Conservation (phyloP, 2,329 filamentous ascomycete species). For the Talaromyces sp. region DNA sequence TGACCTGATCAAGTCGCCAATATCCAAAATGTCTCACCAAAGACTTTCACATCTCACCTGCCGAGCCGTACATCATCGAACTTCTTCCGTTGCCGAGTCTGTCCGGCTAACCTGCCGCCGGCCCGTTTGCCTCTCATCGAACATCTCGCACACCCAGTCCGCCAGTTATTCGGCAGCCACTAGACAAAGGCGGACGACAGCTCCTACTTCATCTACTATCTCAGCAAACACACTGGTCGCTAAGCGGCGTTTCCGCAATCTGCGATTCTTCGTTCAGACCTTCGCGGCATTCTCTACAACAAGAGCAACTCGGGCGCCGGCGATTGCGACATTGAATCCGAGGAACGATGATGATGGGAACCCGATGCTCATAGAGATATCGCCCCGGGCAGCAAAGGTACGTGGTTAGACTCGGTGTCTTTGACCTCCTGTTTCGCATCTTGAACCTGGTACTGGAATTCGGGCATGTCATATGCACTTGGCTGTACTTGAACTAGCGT, state of each 20-base stretch:
- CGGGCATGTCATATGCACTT: background rate
- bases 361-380: conserved; percentile 79
- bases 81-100: background rate
- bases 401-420: conserved; percentile 21
- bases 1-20: background rate
- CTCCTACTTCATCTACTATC: no score
- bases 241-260: background rate
- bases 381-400: conserved; percentile 75
- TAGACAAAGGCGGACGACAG: background rate
- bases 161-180: conserved; percentile 15
- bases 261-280: conserved; percentile 21
- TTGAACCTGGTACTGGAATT: background rate
- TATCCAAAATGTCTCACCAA: background rate
- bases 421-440: background rate
- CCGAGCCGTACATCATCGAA: conserved; percentile 6
- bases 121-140: background rate
- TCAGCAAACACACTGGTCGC: background rate
- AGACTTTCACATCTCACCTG: conserved; percentile 6
- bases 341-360: conserved; percentile 77
- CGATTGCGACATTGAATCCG: conserved; percentile 59
- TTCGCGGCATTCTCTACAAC: conserved; percentile 36
- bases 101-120: conserved; percentile 1
- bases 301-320: conserved; percentile 33
- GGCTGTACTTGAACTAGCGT: background rate
- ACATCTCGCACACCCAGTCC: conserved; percentile 21